These are phyloP conservation scores for Beauveria medogensis DNA, from an alignment of 2,329 filamentous ascomycete species.

Conservation along the genomic window DNA sequence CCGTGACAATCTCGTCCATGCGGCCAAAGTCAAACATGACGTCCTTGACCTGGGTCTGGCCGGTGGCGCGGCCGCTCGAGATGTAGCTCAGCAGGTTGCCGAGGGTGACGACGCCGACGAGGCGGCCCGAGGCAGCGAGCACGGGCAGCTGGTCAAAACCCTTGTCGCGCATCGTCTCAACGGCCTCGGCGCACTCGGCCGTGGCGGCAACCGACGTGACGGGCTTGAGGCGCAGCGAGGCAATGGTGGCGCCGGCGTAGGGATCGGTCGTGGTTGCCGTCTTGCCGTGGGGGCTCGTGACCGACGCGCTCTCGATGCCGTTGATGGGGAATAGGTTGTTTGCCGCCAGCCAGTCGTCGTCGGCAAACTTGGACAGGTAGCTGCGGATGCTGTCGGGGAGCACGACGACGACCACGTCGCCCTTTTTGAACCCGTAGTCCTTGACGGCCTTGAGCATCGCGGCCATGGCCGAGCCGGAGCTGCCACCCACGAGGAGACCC, in stretches of 20 bases:
- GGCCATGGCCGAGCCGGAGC: constrained; percentile 84
- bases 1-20: constrained; percentile 83
- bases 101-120: constrained; percentile 88
- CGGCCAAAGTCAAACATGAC: constrained; percentile 97
- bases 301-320: constrained; percentile 40
- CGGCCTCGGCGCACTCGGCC: constrained; percentile 72
- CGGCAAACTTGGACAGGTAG: constrained; percentile 96
- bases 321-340: constrained; percentile 76
- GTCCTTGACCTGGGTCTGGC: constrained; percentile 65
- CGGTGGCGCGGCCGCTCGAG: constrained; percentile 69
- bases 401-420: constrained; percentile 83
- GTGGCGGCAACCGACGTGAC: constrained; percentile 73
- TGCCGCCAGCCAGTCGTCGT: constrained; percentile 97
- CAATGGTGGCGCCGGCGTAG: constrained; percentile 72
- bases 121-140: constrained; percentile 59
- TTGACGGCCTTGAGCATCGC: constrained; percentile 70
- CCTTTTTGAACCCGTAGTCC: constrained; percentile 69
- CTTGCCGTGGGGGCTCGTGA: constrained; percentile 26
- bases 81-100: constrained; percentile 92
- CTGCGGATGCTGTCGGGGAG: constrained; percentile 94
- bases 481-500: constrained; percentile 86
- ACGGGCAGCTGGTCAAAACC: constrained; percentile 97
- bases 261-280: constrained; percentile 48
- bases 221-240: constrained; percentile 80
- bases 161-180: constrained; percentile 97